Base-by-base conservation (phyloP, 208 protist species). In the Crithidia mellificae region DNA sequence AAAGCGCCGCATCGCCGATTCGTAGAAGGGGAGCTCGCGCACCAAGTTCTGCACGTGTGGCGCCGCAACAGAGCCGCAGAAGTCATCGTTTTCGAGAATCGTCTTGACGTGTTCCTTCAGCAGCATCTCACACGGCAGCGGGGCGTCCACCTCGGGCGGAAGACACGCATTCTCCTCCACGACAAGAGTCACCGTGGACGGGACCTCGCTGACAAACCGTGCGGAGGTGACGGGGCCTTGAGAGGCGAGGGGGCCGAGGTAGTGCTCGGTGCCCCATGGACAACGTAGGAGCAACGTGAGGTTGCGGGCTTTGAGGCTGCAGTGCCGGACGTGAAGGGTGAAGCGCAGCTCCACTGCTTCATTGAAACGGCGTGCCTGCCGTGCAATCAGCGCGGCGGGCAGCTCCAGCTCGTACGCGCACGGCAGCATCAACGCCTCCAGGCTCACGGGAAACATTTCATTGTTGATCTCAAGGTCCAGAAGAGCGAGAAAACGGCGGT, bases 41-140 rank as follows among this genome's bases (percentile, higher is more conserved):
- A 92, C 86, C 27, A 84, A 64, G 65, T 94, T 94, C 51, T 92
- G 85, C 12, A 92, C 55, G 72, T 91, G 81, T 39, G 83, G 80
- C 12, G 79, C 77, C 0, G 78, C 64, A 29, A 94, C 55, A 15
- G 83, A 91, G 19, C 85, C 88, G 47, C 81, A 83, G 62, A 80
- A 82, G 44, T 83, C 81, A 59, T 94, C 84, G 63, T 83, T 83
- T n/a, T 88, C 85, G 47, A 94, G 43, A 32, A 94, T 77, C 7
- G 66, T 70, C 29, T 76, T 73, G 14, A 91, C 74, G 46, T 91
- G 81, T 64, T 91, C 80, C 51, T 80, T 87, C 63, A 94, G 72
- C 39, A 91, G 75, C 66, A 90, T 76, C 66, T 89, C 85, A 7
- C 72, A 73, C 55, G 82, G 81, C 52, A 51, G 77, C 1, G 85